Evolutionary conservation across 148 eudicot species (phyloP), one percentile per base, ranked within the genome.

Genomic region (Mesembryanthemum crystallinum): DNA sequence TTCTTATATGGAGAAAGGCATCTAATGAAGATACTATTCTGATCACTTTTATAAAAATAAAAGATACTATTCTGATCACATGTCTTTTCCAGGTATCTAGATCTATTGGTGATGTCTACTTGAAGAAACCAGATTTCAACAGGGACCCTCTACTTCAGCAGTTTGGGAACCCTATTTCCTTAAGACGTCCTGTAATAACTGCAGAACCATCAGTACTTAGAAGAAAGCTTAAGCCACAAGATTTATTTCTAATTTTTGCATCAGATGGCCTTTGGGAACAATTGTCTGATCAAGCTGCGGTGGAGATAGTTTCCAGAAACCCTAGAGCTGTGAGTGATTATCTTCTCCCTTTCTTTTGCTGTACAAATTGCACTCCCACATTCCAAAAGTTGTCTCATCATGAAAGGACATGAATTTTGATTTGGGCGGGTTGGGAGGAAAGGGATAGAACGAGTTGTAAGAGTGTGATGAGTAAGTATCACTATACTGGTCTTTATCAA

Each of bases 241-340:
- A 90, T 76, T 78, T 83, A 71, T 90, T 88, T 75, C 51, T 90
- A 39, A 88, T 90, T 29, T 90, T 90, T 79, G 95, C 90, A 49
- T 87, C 95, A 17, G 95, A 88, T 80, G 95, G 95, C 73, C 84
- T 90, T 45, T 90, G 95, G 95, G 95, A 90, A 43, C 84, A 82
- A 43, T 37, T 90, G 73, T 80, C 85, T 52, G 89, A 90, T 80
- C 85, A 88, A 69, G 83, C 85, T 75, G 91, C 85, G 14, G 90
- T 87, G 10, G 88, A 85, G 73, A 82, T 89, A 8, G 90, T 91
- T 52, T 69, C 80, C 47, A 82, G 67, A 33, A 76, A 78, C 75
- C 87, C 93, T 0, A 77, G 90, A 88, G 20, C 39, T 39, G 94
- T 88, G n/a, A n/a, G n/a, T n/a, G n/a, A n/a, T n/a, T n/a, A n/a